Evolutionary conservation across 129 eudicot species (phyloP).

Genomic region (Calendula officinalis): DNA sequence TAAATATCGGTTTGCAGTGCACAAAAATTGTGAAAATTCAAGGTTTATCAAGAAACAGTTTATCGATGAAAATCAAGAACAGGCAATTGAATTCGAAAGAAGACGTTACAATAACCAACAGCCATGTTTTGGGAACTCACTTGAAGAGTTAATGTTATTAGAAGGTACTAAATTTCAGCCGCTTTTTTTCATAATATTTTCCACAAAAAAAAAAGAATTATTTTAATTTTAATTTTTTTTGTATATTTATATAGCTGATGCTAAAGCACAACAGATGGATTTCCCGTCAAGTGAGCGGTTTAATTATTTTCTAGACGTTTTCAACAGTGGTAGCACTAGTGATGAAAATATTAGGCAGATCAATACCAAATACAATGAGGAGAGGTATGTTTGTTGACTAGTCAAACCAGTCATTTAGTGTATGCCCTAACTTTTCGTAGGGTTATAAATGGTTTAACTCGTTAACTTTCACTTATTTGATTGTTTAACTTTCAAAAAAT

Average conservation of each 20-base stretch:
- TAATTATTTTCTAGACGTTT: constrained; percentile 46
- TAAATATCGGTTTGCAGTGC: constrained; percentile 23
- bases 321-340: constrained; percentile 40
- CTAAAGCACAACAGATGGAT: constrained; percentile 36
- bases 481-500: too few species aligned
- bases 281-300: constrained; percentile 46
- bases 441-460: too few species aligned
- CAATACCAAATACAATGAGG: constrained; percentile 47
- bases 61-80: constrained; percentile 56
- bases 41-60: constrained; percentile 52
- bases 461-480: too few species aligned
- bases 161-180: constrained; percentile 40
- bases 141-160: constrained; percentile 44
- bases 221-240: background rate
- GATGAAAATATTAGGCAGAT: constrained; percentile 48
- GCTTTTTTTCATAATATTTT: background rate
- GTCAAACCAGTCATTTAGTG: too few species aligned
- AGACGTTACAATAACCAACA: constrained; percentile 34
- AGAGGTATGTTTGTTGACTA: constrained; percentile 41
- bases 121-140: constrained; percentile 39
- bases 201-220: background rate
- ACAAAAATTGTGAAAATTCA: constrained; percentile 39
- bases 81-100: constrained; percentile 49
- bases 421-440: too few species aligned
- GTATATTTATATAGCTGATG: constrained; percentile 5